A percentile compares a stretch with the other conserved stretches of the same genome.
These are phyloP conservation scores for Vigna mungo DNA, from an alignment of 306 rosid genomes.

Conservation along the genomic window DNA sequence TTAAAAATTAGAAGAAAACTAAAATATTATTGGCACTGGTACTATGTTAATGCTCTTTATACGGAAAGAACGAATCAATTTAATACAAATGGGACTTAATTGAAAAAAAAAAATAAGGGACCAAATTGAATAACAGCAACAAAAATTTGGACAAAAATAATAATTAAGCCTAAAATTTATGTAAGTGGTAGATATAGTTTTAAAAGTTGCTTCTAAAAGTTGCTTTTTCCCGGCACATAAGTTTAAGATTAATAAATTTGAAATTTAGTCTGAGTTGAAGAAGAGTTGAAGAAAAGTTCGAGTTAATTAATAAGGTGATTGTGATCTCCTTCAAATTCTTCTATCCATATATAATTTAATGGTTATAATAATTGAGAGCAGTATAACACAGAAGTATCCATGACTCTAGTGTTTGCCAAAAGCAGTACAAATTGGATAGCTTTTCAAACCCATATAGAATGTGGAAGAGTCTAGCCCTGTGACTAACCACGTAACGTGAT, in stretches of 20 bases:
- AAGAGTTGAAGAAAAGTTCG: constrained; percentile 5
- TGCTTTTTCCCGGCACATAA: background rate
- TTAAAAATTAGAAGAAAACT: too few relatives aligned
- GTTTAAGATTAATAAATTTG: constrained; percentile 6
- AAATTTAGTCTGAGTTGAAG: constrained; percentile 8
- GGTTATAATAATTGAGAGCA: constrained; percentile 12
- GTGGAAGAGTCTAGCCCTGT: background rate
- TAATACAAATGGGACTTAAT: too few relatives aligned
- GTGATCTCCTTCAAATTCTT: constrained; percentile 16
- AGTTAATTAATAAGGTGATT: background rate
- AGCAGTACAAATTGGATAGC: background rate
- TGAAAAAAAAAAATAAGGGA: too few relatives aligned
- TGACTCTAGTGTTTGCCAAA: constrained; percentile 9
- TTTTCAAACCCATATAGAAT: constrained; percentile 1
- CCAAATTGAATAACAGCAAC: too few relatives aligned
- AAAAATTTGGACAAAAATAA: too few relatives aligned
- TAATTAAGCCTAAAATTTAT: background rate
- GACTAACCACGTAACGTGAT: background rate
- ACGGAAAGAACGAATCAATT: too few relatives aligned
- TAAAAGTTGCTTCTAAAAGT: constrained; percentile 35
- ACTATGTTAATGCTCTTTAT: too few relatives aligned
- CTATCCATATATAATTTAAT: constrained; percentile 22
- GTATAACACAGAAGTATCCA: background rate
- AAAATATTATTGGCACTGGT: too few relatives aligned
- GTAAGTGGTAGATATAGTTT: constrained; percentile 16